Base-by-base conservation (phyloP, 305 asterid species). In the Salvia sclarea region DNA sequence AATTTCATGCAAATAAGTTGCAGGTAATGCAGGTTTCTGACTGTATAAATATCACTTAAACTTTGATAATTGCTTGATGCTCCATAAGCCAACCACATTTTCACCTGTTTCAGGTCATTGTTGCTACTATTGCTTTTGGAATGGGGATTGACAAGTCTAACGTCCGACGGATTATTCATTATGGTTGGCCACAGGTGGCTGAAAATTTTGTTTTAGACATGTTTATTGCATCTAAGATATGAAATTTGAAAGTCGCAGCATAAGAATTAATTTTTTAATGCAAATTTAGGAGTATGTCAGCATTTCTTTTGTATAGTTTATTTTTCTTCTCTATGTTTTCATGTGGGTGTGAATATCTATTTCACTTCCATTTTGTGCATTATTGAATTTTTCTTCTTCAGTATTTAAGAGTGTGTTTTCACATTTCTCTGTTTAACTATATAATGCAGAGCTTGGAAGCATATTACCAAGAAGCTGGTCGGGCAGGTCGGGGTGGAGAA, bases 381-480 rank as follows among this genome's bases (percentile, higher is more conserved):
- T 47, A 45, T 60, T 33, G 76, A 49, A 21, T 12, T 35, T 28
- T 55, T 17, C 37, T 52, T 45, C 13, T 57, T 59, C 50, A 43
- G 65, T 43, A 24, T 16, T 47, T 47, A 49, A 8, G 12, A 13
- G 40, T 47, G 58, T 31, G 12, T 45, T 47, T 17, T 18, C 55
- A 22, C 52, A 43, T 71, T 37, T 43, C 58, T 66, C 62, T 65
- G 54, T 17, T 30, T 57, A 63, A 57, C 40, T 43, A 60, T 45
- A 54, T 40, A 28, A 21, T 43, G 58, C 78, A 88, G 96, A 87
- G 95, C 76, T 70, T 89, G 81, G 96, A 89, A 76, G 95, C 96
- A 61, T 89, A 87, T 79, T 89, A 87, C 77, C 96, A 89, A 77
- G 96, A 89, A 80, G 95, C 96, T 43, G 96, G 96, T 16, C 84